Percentiles rank a stretch among this genome's conserved stretches.
These are phyloP conservation scores for Ascochyta viciae-villosae DNA, from an alignment of 2,329 filamentous ascomycete species.

Conservation along the genomic window DNA sequence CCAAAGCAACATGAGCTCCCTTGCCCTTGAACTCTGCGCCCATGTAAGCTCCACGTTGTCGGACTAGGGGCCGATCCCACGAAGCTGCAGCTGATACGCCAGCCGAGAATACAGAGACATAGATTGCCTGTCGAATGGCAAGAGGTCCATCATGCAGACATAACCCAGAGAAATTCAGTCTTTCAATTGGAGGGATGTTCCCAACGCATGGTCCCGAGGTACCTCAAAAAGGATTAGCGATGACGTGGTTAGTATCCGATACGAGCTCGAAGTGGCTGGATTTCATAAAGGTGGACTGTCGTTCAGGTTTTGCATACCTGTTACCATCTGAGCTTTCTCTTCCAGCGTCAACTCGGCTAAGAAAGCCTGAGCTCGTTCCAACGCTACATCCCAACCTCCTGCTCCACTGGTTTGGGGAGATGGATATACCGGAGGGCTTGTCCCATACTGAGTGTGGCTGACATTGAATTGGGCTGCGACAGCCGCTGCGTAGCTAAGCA, in stretches of 20 bases:
- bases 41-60: constrained; percentile 8
- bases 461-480: constrained; percentile 30
- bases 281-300: no score
- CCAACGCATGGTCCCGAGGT: constrained; percentile 42
- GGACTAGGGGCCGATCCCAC: constrained; percentile 4
- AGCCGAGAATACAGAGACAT: constrained; percentile 8
- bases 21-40: constrained; percentile 12
- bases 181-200: constrained; percentile 45
- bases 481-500: not conserved
- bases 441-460: constrained; percentile 34
- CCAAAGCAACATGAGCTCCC: constrained; percentile 51
- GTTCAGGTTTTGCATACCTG: constrained; percentile 19
- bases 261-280: no score
- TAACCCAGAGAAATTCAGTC: constrained; percentile 50
- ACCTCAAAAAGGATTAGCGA: constrained; percentile 10
- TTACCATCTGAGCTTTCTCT: constrained; percentile 38
- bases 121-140: constrained; percentile 37
- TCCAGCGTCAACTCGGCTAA: constrained; percentile 29
- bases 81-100: constrained; percentile 8
- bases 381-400: constrained; percentile 38
- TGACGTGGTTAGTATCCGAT: no score
- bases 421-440: constrained; percentile 38
- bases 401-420: constrained; percentile 35
- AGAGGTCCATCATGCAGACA: constrained; percentile 52
- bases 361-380: constrained; percentile 32